These are phyloP conservation scores for Juncus effusus DNA, from an alignment of 176 grass and related monocot genomes.

Conservation along the genomic window DNA sequence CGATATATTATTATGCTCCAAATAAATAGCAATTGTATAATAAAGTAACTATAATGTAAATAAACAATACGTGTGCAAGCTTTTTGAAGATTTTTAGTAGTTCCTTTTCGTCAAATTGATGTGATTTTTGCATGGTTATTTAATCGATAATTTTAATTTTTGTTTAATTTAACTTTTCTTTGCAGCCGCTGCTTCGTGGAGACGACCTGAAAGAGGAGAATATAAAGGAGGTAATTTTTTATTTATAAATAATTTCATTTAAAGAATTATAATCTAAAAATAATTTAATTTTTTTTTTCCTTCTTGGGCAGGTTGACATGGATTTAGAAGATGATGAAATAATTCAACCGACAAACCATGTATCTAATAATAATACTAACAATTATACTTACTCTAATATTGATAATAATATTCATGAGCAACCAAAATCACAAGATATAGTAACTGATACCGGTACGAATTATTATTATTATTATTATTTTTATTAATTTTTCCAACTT, in stretches of 20 bases:
- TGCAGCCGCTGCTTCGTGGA: constrained; percentile 68
- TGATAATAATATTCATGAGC: constrained; percentile 32
- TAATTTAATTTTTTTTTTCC: background rate
- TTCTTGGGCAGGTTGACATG: constrained; percentile 82
- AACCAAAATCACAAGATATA: constrained; percentile 29
- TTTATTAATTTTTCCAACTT: too few relatives aligned
- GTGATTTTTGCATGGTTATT: too few relatives aligned
- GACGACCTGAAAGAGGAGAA: constrained; percentile 68
- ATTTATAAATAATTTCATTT: background rate
- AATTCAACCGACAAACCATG: constrained; percentile 4
- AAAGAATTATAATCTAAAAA: background rate
- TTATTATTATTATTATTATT: background rate
- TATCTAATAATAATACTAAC: constrained; percentile 24
- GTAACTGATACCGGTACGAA: constrained; percentile 39
- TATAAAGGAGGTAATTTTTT: constrained; percentile 84
- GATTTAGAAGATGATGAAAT: constrained; percentile 65
- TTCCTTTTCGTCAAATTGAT: too few relatives aligned
- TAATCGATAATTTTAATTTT: background rate
- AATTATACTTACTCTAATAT: constrained; percentile 28
- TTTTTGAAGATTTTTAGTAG: too few relatives aligned
- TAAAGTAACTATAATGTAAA: too few relatives aligned
- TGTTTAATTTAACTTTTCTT: constrained; percentile 45
- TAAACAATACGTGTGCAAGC: too few relatives aligned
- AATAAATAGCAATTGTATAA: too few relatives aligned
- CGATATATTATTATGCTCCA: too few relatives aligned